These are phyloP conservation scores for Mortierella sp. DNA, from an alignment of 371 early-diverging fungal genomes.

Conservation along the genomic window DNA sequence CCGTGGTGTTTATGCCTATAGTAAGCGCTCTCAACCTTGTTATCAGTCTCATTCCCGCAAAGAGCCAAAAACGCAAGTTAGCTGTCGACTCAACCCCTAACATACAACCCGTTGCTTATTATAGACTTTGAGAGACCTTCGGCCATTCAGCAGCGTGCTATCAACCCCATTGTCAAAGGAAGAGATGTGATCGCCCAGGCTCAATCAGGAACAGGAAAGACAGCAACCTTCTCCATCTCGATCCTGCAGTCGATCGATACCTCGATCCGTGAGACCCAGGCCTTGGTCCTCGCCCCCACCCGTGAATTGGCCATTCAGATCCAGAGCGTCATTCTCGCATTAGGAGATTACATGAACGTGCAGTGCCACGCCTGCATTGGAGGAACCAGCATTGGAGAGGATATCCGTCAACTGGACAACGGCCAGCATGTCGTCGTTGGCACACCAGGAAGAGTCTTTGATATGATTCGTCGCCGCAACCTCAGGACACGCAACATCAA, in stretches of 20 bases:
- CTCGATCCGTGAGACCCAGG: slow-evolving; percentile 90
- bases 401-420: slow-evolving; percentile 88
- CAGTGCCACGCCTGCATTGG: slow-evolving; percentile 98
- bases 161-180: slow-evolving; percentile 93
- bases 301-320: slow-evolving; percentile 99
- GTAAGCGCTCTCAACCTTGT: slow-evolving; percentile 34
- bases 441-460: slow-evolving; percentile 99
- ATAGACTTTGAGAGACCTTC: slow-evolving; percentile 91
- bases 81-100: background rate
- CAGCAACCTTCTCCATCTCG: slow-evolving; percentile 99
- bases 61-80: background rate
- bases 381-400: slow-evolving; percentile 94
- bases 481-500: slow-evolving; percentile 93
- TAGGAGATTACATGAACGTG: slow-evolving; percentile 96
- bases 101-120: background rate
- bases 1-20: slow-evolving; percentile 98
- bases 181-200: slow-evolving; percentile 99
- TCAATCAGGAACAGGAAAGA: slow-evolving; percentile 99
- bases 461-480: slow-evolving; percentile 96
- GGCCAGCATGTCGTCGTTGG: slow-evolving; percentile 98
- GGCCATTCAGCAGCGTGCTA: slow-evolving; percentile 98
- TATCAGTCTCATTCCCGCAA: background rate
- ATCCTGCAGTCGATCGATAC: slow-evolving; percentile 96
- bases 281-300: slow-evolving; percentile 98
- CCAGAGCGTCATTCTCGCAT: slow-evolving; percentile 91